Conservation (phyloP, 345 rosid genomes). For the Citrus sp. region DNA sequence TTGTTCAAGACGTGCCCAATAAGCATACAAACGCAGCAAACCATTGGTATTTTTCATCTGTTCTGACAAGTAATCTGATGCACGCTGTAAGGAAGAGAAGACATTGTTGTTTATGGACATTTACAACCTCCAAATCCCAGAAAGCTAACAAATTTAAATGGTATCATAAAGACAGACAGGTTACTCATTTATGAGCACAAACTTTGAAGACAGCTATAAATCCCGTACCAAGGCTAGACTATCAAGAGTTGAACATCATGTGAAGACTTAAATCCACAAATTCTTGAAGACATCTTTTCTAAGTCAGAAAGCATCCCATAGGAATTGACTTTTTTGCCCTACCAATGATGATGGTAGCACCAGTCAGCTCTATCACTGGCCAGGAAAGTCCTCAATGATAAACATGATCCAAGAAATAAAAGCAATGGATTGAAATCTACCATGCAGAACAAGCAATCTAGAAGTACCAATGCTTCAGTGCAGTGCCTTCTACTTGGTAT, state of each 20-base stretch:
- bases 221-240: background rate
- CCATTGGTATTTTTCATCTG: slow-evolving; percentile 54
- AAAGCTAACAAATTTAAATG: background rate
- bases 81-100: slow-evolving; percentile 52
- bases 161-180: background rate
- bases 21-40: slow-evolving; percentile 60
- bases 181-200: background rate
- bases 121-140: background rate
- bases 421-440: background rate
- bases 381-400: background rate
- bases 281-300: background rate
- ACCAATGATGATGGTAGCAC: background rate
- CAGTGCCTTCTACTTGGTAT: background rate
- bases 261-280: background rate
- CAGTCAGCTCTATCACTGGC: background rate
- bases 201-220: background rate
- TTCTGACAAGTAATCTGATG: slow-evolving; percentile 77
- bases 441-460: background rate
- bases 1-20: slow-evolving; percentile 80
- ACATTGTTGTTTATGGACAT: background rate
- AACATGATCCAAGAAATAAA: background rate
- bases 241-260: background rate
- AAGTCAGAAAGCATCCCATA: background rate
- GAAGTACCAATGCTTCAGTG: background rate
- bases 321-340: background rate